Percentiles rank a stretch among this genome's conserved stretches.
phyloP scores from a whole-genome alignment of 169 alveolate species.

The Plasmodium relictum region DNA sequence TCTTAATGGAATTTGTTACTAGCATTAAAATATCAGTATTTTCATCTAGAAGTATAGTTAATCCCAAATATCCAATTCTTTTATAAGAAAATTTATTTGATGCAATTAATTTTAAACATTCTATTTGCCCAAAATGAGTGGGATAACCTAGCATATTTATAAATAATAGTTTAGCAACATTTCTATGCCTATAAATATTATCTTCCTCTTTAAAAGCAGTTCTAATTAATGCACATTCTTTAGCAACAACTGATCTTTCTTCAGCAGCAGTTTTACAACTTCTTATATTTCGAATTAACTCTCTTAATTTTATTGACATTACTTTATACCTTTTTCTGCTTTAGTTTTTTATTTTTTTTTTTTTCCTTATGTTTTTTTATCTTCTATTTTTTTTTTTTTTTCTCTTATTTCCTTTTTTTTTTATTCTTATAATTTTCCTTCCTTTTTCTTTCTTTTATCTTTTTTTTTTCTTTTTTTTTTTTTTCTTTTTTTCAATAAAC shows the following conservation, averaged over 20 bases:
- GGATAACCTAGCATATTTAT: slow-evolving; percentile 97
- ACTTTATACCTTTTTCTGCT: neutral
- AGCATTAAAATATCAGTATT: slow-evolving; percentile 97
- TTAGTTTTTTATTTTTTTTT: neutral
- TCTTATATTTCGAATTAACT: slow-evolving; percentile 97
- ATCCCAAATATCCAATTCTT: slow-evolving; percentile 98
- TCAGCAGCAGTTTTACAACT: slow-evolving; percentile 99
- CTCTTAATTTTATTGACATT: slow-evolving; percentile 94
- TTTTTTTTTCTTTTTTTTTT: neutral
- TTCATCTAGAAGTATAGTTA: slow-evolving; percentile 97
- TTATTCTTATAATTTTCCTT: neutral
- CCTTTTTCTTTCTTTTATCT: neutral
- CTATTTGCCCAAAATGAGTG: slow-evolving; percentile 98
- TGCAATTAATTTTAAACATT: slow-evolving; percentile 97
- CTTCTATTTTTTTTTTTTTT: neutral
- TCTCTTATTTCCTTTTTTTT: neutral
- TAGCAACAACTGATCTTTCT: slow-evolving; percentile 98
- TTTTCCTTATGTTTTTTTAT: neutral
- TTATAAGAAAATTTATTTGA: slow-evolving; percentile 95
- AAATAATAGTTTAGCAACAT: slow-evolving; percentile 97
- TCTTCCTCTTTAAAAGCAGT: slow-evolving; percentile 95
- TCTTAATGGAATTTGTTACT: slow-evolving; percentile 98
- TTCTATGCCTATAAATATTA: slow-evolving; percentile 93
- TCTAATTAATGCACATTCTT: slow-evolving; percentile 98
- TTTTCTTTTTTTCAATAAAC: neutral